Conservation (phyloP, 75 land plant species). For the Selaginella tamariscina region DNA sequence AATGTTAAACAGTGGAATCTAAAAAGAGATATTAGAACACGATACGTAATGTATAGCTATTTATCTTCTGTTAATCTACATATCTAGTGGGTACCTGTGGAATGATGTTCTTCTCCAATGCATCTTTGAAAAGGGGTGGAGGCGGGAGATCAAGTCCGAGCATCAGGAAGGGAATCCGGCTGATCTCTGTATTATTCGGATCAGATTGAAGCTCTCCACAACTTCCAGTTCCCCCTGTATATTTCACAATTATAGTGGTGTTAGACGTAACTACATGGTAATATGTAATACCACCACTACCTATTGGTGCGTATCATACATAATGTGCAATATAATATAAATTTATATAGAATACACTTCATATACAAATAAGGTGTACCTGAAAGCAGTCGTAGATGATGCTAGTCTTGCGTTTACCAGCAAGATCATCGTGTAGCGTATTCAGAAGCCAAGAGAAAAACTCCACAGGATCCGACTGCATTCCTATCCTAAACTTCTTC, state of each 20-base stretch:
- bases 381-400: constrained; percentile 90
- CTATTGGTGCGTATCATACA: too few relatives aligned
- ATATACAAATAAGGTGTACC: too few relatives aligned
- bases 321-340: too few relatives aligned
- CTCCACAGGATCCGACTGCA: constrained; percentile 9
- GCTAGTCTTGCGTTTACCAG: constrained; percentile 43
- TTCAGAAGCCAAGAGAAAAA: constrained; percentile 8
- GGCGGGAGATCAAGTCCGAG: constrained; percentile 9
- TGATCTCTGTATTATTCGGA: constrained; percentile 2
- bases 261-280: too few relatives aligned
- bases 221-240: constrained; percentile 89
- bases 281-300: too few relatives aligned
- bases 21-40: too few relatives aligned
- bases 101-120: constrained; percentile 11
- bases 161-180: background rate
- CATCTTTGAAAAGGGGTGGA: constrained; percentile 11
- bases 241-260: background rate
- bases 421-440: constrained; percentile 62
- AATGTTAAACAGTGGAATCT: background rate
- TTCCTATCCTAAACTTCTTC: constrained; percentile 6
- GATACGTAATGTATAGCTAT: too few relatives aligned
- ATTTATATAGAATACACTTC: background rate
- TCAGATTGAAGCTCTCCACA: constrained; percentile 44
- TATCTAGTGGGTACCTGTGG: constrained; percentile 12
- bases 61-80: too few relatives aligned